Base-by-base conservation (phyloP, 345 rosid species). In the Euphorbia pulcherrima region DNA sequence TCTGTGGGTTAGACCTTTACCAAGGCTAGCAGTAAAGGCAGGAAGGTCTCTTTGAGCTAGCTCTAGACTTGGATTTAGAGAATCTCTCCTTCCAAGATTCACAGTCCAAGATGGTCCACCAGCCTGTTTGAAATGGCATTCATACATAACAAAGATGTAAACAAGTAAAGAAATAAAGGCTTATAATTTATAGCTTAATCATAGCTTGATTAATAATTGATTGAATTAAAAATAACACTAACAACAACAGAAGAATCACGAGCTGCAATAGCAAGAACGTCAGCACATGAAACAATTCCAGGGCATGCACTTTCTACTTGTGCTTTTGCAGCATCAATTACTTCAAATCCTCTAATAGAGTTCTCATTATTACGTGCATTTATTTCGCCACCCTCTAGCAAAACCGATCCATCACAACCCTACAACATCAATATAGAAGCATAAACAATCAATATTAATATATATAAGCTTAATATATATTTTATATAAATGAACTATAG, bases 11-110 rank as follows among this genome's bases (percentile, higher is more conserved):
- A 64, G 28, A 27, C 67, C 55, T 47, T 47, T 64, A 14, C 26
- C 2, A 11, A 64, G 47, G 8, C 12, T 17, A 26, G 56, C 27
- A 47, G 47, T 47, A 5, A n/a, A 64, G 40, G 18, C 55, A 46
- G 5, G 29, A 20, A 2, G 7, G 40, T n/a, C 3, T 26, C 67
- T 7, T 1, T 64, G 18, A 47, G 33, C 27, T 47, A 12, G 67
- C 67, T 27, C 47, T 14, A 16, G 67, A 18, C 55, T 64, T 27
- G 67, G 55, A 46, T 24, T 23, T 20, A 55, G 46, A 2, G 67
- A 64, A 52, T 64, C 67, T 47, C 67, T 64, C 13, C 67, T 64
- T 28, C 67, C 67, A 46, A 64, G 67, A 6, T 47, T 64, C 55
- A 64, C 40, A 26, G 67, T 47, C 55, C 67, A 64, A 27, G 67